These are phyloP conservation scores for Corylus avellana DNA, from an alignment of 306 rosid genomes.

Conservation along the genomic window DNA sequence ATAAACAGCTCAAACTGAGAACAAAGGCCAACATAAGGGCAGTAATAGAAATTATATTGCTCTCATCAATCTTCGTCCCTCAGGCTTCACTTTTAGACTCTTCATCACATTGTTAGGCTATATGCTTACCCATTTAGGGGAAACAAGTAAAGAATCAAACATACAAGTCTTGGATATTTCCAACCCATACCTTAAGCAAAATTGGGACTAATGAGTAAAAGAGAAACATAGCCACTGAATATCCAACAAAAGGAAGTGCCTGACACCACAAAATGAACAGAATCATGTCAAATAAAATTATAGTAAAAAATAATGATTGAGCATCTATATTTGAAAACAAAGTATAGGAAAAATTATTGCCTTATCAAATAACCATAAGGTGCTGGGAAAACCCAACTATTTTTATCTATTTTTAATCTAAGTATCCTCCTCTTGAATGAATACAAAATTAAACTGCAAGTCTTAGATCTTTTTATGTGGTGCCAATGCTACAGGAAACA, in stretches of 20 bases:
- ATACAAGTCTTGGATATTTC: slow-evolving; percentile 17
- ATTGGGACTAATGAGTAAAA: slow-evolving; percentile 90
- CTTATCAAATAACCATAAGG: not conserved
- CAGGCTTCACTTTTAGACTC: slow-evolving; percentile 1
- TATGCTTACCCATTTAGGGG: not conserved
- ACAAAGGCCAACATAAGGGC: not conserved
- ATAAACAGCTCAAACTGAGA: not conserved
- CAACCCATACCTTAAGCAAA: slow-evolving; percentile 72
- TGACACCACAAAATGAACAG: slow-evolving; percentile 44
- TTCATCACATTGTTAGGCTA: not conserved
- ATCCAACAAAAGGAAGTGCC: slow-evolving; percentile 91
- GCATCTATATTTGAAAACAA: not conserved
- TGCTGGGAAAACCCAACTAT: not conserved
- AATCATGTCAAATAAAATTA: not conserved
- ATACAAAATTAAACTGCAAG: not conserved
- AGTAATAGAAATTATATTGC: not conserved
- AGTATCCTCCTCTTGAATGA: slow-evolving; percentile 1
- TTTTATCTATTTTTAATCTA: not conserved
- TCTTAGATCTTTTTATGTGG: not conserved
- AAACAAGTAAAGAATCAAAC: not conserved
- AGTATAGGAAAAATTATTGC: not conserved
- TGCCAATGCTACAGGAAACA: not conserved
- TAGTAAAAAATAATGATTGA: not conserved
- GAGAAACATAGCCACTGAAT: slow-evolving; percentile 83
- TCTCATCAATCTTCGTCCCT: not conserved